Evolutionary conservation across 2,329 filamentous ascomycete species (phyloP).

Genomic region (Sporothrix variecibatus): DNA sequence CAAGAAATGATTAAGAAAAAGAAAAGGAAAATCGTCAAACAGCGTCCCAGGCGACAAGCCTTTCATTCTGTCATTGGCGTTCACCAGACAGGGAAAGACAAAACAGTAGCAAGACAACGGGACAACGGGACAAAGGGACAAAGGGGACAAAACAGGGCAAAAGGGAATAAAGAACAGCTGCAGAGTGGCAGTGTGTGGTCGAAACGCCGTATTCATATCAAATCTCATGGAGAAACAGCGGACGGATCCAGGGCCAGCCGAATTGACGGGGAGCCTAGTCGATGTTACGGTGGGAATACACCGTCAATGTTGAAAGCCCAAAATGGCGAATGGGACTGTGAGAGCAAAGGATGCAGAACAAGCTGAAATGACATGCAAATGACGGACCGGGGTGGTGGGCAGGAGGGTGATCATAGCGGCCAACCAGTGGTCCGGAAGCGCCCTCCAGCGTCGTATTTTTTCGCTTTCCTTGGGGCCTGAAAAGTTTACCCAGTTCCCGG

Average conservation of each 20-base stretch:
- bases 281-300: slow-evolving; percentile 8
- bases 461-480: neutral
- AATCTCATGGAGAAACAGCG: slow-evolving; percentile 11
- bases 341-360: neutral
- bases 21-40: neutral
- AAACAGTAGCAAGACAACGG: neutral
- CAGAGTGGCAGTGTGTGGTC: neutral
- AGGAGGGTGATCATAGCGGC: neutral
- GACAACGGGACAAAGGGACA: neutral
- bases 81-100: neutral
- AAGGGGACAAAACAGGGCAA: neutral
- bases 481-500: neutral
- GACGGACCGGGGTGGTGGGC: neutral
- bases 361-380: slow-evolving; percentile 22
- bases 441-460: slow-evolving; percentile 14
- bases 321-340: neutral
- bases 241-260: neutral
- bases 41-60: neutral
- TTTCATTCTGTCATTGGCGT: neutral
- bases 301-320: neutral
- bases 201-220: neutral
- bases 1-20: neutral
- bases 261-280: neutral
- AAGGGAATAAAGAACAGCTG: neutral
- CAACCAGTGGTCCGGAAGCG: neutral